A percentile compares a stretch with the other conserved stretches of the same genome.
phyloP scores from a whole-genome alignment of 768 basidiomycete genomes.

The Leccinum subgranulosum region DNA sequence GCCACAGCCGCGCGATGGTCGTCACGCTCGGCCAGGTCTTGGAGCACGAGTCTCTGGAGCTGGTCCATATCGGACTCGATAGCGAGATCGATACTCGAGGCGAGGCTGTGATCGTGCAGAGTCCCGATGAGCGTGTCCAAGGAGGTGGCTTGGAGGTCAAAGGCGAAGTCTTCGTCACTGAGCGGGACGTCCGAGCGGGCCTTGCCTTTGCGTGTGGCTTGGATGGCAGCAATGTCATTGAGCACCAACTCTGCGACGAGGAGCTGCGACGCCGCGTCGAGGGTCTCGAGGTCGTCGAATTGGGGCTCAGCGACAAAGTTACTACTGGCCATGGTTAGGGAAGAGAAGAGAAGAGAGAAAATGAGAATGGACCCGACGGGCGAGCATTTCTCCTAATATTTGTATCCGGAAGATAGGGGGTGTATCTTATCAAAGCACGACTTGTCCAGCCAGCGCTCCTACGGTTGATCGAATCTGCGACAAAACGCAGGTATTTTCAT shows the following conservation, averaged over 20 bases:
- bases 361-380: too few species aligned
- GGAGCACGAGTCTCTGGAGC: constrained; percentile 28
- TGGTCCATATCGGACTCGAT: constrained; percentile 34
- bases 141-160: constrained; percentile 39
- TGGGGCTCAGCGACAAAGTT: constrained; percentile 14
- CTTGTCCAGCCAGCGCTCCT: too few species aligned
- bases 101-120: constrained; percentile 39
- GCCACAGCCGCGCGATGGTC: constrained; percentile 43
- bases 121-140: constrained; percentile 27
- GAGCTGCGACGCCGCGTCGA: constrained; percentile 37
- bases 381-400: not conserved
- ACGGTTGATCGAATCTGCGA: too few species aligned
- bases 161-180: constrained; percentile 46
- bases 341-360: not conserved
- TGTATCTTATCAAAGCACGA: not conserved
- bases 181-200: constrained; percentile 26
- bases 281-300: not conserved
- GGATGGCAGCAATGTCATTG: constrained; percentile 39
- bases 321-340: constrained; percentile 6
- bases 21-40: constrained; percentile 39
- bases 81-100: constrained; percentile 42
- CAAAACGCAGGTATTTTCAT: not conserved
- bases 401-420: not conserved
- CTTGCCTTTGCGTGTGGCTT: constrained; percentile 38
- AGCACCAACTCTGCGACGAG: constrained; percentile 42